phyloP scores from a whole-genome alignment of 371 early-diverging fungal species.

The Quaeritorhiza haematococci region DNA sequence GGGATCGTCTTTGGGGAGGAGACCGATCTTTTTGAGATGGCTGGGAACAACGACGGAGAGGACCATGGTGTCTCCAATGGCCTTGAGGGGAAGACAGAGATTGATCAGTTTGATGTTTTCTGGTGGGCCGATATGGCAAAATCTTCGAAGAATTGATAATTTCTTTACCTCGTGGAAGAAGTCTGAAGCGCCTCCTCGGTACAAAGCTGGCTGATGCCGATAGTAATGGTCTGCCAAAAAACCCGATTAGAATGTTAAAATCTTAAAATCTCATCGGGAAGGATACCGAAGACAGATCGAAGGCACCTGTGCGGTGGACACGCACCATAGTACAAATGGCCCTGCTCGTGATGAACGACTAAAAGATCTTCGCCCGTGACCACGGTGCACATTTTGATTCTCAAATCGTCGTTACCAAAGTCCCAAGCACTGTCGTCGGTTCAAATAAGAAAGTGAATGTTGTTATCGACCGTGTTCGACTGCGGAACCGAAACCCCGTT shows the following conservation, averaged over 20 bases:
- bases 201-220: conserved; percentile 10
- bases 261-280: too few species aligned
- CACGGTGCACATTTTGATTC: conserved; percentile 27
- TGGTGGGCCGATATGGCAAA: too few species aligned
- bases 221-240: conserved; percentile 22
- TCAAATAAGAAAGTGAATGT: too few species aligned
- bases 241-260: too few species aligned
- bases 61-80: conserved; percentile 24
- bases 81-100: conserved; percentile 1
- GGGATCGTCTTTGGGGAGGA: too few species aligned
- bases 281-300: too few species aligned
- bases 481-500: too few species aligned
- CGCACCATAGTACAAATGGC: conserved; percentile 24
- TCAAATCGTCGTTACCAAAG: conserved; percentile 17
- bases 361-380: conserved; percentile 12
- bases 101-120: background rate
- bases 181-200: conserved; percentile 19
- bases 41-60: conserved; percentile 14
- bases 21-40: conserved; percentile 18
- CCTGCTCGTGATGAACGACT: conserved; percentile 28
- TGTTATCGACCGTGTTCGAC: background rate
- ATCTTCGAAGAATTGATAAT: too few species aligned
- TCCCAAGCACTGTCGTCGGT: conserved; percentile 23
- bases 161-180: conserved; percentile 15
- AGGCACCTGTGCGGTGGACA: too few species aligned